Conservation (phyloP, 805 yeast species). For the Saccharomycopsis sp. region DNA sequence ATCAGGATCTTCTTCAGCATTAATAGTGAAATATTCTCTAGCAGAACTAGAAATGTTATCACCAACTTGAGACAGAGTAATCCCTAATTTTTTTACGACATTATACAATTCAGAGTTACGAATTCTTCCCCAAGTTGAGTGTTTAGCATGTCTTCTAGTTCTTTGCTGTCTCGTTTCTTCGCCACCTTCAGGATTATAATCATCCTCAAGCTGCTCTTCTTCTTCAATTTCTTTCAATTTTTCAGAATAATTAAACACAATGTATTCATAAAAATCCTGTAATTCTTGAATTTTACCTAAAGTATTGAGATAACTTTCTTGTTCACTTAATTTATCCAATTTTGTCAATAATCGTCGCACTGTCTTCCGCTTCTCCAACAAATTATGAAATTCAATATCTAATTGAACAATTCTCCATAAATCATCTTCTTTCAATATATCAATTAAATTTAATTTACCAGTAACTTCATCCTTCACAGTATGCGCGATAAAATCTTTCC, state of each 20-base stretch:
- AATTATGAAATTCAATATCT: constrained; percentile 83
- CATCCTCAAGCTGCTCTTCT: constrained; percentile 30
- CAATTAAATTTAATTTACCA: constrained; percentile 32
- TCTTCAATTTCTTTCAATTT: constrained; percentile 33
- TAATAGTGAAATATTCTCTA: constrained; percentile 67
- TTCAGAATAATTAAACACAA: constrained; percentile 47
- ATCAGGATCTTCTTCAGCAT: constrained; percentile 53
- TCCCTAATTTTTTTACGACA: constrained; percentile 65
- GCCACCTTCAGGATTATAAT: constrained; percentile 30
- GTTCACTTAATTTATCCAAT: constrained; percentile 50
- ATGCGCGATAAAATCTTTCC: constrained; percentile 77
- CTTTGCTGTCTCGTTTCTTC: constrained; percentile 16
- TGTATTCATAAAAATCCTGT: constrained; percentile 81
- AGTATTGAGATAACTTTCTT: constrained; percentile 46
- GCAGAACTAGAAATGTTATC: constrained; percentile 66
- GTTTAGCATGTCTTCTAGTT: constrained; percentile 52
- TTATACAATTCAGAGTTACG: constrained; percentile 56
- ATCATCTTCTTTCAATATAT: constrained; percentile 69
- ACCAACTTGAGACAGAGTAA: constrained; percentile 73
- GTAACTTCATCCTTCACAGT: constrained; percentile 43
- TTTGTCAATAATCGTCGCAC: constrained; percentile 50
- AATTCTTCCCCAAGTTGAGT: constrained; percentile 57
- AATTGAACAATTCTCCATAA: constrained; percentile 85
- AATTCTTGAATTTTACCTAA: constrained; percentile 67
- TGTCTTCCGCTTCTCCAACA: constrained; percentile 64